Conservation (phyloP, 2,329 filamentous ascomycete genomes). For the Endoconidiophora laricicola region DNA sequence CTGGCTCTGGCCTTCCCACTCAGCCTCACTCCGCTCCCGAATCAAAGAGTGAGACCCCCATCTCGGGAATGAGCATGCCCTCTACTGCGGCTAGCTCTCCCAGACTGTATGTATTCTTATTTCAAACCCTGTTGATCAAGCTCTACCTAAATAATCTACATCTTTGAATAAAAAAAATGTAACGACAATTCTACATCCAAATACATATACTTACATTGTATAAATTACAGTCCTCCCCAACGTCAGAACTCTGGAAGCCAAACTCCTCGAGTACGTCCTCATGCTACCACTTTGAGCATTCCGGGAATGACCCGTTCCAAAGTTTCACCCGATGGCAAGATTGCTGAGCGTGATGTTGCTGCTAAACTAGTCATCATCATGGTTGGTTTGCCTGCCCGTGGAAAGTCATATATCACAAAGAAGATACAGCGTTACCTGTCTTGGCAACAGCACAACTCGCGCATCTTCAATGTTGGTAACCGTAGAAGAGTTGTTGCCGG, state of each 20-base stretch:
- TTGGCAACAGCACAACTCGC: constrained; percentile 92
- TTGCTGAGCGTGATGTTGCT: constrained; percentile 83
- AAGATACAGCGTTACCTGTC: constrained; percentile 90
- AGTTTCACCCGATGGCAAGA: constrained; percentile 87
- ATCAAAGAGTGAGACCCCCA: constrained; percentile 30
- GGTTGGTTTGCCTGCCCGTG: constrained; percentile 87
- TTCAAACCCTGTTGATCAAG: not conserved
- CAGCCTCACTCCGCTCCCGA: constrained; percentile 5
- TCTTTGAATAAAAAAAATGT: no score
- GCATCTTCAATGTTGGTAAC: constrained; percentile 95
- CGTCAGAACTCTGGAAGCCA: constrained; percentile 59
- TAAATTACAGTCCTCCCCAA: constrained; percentile 39
- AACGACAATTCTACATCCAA: not conserved
- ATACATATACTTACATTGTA: constrained; percentile 2
- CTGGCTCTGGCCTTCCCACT: not conserved
- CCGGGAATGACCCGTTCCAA: constrained; percentile 90
- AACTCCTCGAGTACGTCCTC: constrained; percentile 61
- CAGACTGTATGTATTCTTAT: constrained; percentile 31
- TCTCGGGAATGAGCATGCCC: constrained; percentile 37
- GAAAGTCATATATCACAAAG: constrained; percentile 98
- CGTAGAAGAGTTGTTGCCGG: constrained; percentile 66
- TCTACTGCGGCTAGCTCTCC: constrained; percentile 43
- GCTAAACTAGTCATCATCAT: constrained; percentile 96
- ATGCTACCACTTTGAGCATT: constrained; percentile 91
- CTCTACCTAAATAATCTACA: no score